Base-by-base conservation (phyloP, 148 eudicot species). In the Persicaria maculosa region DNA sequence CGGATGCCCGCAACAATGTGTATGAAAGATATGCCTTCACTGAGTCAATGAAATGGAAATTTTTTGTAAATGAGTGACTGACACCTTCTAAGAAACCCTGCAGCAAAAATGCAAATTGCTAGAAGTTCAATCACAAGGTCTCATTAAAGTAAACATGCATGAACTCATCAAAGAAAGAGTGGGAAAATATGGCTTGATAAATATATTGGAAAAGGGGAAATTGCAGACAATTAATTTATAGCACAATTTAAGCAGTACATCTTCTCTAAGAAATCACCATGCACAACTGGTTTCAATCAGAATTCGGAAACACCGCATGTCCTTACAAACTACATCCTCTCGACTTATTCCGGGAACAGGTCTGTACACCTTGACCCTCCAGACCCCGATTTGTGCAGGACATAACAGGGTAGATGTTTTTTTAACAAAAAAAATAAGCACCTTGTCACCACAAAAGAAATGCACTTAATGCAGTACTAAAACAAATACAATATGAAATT, bases 51-150 rank as follows among this genome's bases (percentile, higher is more conserved):
- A 95, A 88, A 79, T 89, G 85, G 78, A 88, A 90, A 83, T 95
- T 95, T 80, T 87, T 92, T 6, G 97, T 90, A 81, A 90, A 95
- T 54, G 97, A 90, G 74, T 84, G 83, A 81, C 91, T 87, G 77
- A 88, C 93, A 46, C 97, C 98, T 86, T 95, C 98, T 81, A 95
- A 80, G 77, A 92, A 79, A 71, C 92, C 97, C 98, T 95, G 73
- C 50, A 70, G 19, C 50, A 44, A 69, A 5, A 71, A 71, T 10
- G 54, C 9, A 48, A 45, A 19, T 71, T 10, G 54, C 54, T 46
- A 47, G 25, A 69, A 62, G 68, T 62, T 12, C 72, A 69, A 69
- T 71, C 73, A 19, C 53, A 47, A 71, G 31, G 54, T 48, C 54
- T 7, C 22, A 71, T 3, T 71, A 71, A 7, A 71, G 54, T 46